Conservation (phyloP, 1,284 basidiomycete genomes). For the Dichomitus squalens region DNA sequence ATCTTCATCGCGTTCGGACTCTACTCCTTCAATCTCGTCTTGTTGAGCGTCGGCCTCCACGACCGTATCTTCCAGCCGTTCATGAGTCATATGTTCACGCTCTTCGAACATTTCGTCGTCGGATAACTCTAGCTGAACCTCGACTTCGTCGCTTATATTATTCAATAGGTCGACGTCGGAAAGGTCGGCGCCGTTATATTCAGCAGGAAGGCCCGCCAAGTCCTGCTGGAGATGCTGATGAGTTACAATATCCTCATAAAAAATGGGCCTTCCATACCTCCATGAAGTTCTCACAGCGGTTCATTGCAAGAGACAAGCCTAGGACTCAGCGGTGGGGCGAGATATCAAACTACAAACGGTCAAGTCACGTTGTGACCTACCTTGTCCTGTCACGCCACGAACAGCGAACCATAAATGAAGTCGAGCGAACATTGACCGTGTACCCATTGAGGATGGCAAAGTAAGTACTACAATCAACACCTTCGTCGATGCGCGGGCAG, state of each 20-base stretch:
- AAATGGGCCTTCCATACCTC: background rate
- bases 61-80: background rate
- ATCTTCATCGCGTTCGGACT: conserved; percentile 1
- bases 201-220: too few species aligned
- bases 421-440: background rate
- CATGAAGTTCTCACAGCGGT: background rate
- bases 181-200: background rate
- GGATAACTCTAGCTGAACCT: conserved; percentile 3
- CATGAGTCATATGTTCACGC: background rate
- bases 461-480: background rate
- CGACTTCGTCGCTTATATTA: conserved; percentile 2
- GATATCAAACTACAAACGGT: conserved; percentile 4
- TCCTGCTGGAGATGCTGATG: background rate
- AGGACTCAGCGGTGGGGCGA: background rate
- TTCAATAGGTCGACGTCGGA: background rate
- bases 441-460: background rate
- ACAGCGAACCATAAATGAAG: background rate
- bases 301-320: background rate
- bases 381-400: conserved; percentile 14
- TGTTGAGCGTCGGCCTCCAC: background rate
- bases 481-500: background rate
- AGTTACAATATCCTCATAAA: background rate
- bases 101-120: conserved; percentile 2
- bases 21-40: background rate
- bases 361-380: conserved; percentile 18